Evolutionary conservation across 371 early-diverging fungal species (phyloP).

Genomic region (Astathelohania contejeani): DNA sequence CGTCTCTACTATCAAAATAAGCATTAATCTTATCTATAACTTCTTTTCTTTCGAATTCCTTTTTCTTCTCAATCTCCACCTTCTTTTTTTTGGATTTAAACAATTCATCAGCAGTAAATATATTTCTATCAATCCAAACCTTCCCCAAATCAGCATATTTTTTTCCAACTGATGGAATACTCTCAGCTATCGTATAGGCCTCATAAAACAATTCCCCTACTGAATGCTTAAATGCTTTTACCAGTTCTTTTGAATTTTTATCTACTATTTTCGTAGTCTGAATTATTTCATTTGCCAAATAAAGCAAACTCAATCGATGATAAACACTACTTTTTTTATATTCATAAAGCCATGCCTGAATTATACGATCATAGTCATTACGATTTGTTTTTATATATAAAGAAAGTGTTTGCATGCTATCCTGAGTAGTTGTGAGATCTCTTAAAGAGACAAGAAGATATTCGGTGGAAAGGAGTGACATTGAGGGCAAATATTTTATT

Average conservation of each 20-base stretch:
- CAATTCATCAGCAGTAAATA: slow-evolving; percentile 14
- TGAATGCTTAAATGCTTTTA: slow-evolving; percentile 10
- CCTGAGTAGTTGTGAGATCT: slow-evolving; percentile 15
- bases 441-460: slow-evolving; percentile 24
- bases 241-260: slow-evolving; percentile 2
- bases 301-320: slow-evolving; percentile 31
- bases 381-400: slow-evolving; percentile 33
- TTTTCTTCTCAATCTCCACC: not conserved
- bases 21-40: slow-evolving; percentile 14
- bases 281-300: slow-evolving; percentile 39
- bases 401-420: slow-evolving; percentile 21
- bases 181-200: slow-evolving; percentile 7
- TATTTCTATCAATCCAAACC: slow-evolving; percentile 31
- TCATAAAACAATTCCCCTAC: slow-evolving; percentile 15
- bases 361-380: slow-evolving; percentile 26
- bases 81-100: not conserved
- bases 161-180: slow-evolving; percentile 12
- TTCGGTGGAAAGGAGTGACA: slow-evolving; percentile 13
- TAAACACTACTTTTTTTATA: slow-evolving; percentile 22
- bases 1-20: slow-evolving; percentile 9
- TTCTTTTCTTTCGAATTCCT: slow-evolving; percentile 8
- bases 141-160: slow-evolving; percentile 30
- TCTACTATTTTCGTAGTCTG: slow-evolving; percentile 20
- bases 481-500: not conserved
- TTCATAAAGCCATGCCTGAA: slow-evolving; percentile 19